phyloP scores from a whole-genome alignment of 2,329 filamentous ascomycete genomes.

The Monosporascus sp. region DNA sequence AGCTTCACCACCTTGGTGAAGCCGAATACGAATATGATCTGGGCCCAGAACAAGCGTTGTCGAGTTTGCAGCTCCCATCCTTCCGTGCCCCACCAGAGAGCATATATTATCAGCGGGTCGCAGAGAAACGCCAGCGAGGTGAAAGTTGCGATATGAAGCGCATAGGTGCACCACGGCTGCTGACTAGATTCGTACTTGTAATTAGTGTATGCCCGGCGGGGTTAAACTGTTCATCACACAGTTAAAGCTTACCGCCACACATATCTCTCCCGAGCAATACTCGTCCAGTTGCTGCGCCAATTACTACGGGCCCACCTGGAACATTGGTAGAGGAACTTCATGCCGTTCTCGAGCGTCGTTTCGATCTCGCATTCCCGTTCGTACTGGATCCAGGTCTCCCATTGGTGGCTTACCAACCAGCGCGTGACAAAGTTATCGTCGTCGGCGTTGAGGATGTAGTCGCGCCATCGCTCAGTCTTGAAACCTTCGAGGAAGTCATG shows the following conservation, averaged over 20 bases:
- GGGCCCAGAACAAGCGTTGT: conserved; percentile 51
- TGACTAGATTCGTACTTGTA: conserved; percentile 49
- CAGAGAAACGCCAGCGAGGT: conserved; percentile 79
- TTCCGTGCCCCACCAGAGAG: conserved; percentile 64
- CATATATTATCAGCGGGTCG: conserved; percentile 67
- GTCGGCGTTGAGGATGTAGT: conserved; percentile 88
- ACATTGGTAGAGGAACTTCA: conserved; percentile 89
- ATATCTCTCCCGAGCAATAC: conserved; percentile 74
- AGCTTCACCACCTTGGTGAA: conserved; percentile 92
- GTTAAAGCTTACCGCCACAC: conserved; percentile 70
- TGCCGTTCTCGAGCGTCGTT: conserved; percentile 85
- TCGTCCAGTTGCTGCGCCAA: conserved; percentile 95
- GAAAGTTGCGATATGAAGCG: conserved; percentile 86
- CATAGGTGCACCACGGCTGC: conserved; percentile 90
- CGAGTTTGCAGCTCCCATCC: conserved; percentile 52
- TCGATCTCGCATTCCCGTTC: conserved; percentile 85
- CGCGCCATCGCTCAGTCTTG: conserved; percentile 84
- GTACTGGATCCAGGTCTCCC: conserved; percentile 95
- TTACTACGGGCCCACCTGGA: conserved; percentile 94
- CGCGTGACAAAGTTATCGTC: conserved; percentile 98
- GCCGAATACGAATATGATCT: conserved; percentile 68
- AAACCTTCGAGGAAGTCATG: conserved; percentile 83
- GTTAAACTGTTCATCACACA: no score
- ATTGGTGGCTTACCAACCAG: conserved; percentile 87
- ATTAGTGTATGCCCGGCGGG: conserved; percentile 7